Percentiles rank a stretch among this genome's conserved stretches.
Conservation (phyloP, 2,329 filamentous ascomycete species). For the Colletotrichum eremochloae region DNA sequence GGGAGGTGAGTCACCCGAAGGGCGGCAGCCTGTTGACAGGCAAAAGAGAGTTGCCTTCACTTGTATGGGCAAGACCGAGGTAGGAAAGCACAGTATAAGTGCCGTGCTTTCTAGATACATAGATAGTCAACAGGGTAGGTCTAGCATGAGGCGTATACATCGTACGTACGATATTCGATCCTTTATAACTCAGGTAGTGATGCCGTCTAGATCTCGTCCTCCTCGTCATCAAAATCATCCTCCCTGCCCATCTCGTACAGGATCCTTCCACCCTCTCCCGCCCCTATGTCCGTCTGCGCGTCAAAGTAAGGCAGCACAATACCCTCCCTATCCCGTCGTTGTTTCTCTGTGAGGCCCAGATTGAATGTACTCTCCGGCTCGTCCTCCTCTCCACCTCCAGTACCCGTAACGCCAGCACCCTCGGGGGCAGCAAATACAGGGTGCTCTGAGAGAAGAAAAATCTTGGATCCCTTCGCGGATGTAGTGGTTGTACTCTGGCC, state of each 20-base stretch:
- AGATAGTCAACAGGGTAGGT: background rate
- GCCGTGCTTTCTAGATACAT: background rate
- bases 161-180: background rate
- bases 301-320: slow-evolving; percentile 97
- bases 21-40: background rate
- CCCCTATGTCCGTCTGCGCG: slow-evolving; percentile 84
- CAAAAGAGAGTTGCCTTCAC: background rate
- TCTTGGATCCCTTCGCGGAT: slow-evolving; percentile 48
- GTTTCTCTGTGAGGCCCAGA: slow-evolving; percentile 89
- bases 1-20: background rate
- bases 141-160: background rate
- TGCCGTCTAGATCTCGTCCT: slow-evolving; percentile 81
- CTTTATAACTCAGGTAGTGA: background rate
- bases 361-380: slow-evolving; percentile 84
- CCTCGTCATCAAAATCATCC: slow-evolving; percentile 96
- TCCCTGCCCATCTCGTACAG: slow-evolving; percentile 97
- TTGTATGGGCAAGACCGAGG: background rate
- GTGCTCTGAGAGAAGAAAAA: slow-evolving; percentile 81
- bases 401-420: slow-evolving; percentile 49
- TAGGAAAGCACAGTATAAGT: background rate
- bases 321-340: slow-evolving; percentile 86
- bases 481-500: slow-evolving; percentile 27
- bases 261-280: slow-evolving; percentile 91
- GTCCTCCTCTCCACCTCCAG: slow-evolving; percentile 57
- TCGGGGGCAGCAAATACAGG: slow-evolving; percentile 71